phyloP scores from a whole-genome alignment of 2,329 filamentous ascomycete genomes.

The Dothidotthia symphoricarpi region DNA sequence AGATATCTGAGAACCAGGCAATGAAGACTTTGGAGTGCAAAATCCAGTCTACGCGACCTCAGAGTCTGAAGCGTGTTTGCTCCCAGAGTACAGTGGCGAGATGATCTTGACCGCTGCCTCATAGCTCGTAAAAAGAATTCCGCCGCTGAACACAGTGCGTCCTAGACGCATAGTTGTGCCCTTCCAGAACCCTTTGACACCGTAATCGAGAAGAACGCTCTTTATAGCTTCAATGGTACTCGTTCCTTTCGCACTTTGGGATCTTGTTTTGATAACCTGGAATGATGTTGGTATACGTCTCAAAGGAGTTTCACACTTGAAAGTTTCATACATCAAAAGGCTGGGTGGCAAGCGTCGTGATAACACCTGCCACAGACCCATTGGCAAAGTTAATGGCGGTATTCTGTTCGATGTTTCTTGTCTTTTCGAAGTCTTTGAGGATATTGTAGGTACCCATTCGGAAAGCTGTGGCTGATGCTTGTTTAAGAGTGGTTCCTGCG shows the following conservation, averaged over 20 bases:
- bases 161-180: slow-evolving; percentile 68
- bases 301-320: too few relatives aligned
- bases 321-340: slow-evolving; percentile 51
- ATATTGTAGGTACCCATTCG: slow-evolving; percentile 64
- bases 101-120: slow-evolving; percentile 56
- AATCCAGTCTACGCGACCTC: slow-evolving; percentile 20
- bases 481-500: slow-evolving; percentile 61
- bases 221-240: slow-evolving; percentile 57
- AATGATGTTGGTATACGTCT: too few relatives aligned
- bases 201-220: slow-evolving; percentile 57
- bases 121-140: slow-evolving; percentile 64
- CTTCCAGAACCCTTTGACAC: slow-evolving; percentile 62
- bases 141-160: slow-evolving; percentile 63
- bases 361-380: slow-evolving; percentile 59
- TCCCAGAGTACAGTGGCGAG: slow-evolving; percentile 39
- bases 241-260: slow-evolving; percentile 59
- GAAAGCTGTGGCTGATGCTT: slow-evolving; percentile 61
- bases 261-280: slow-evolving; percentile 59
- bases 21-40: not conserved
- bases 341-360: slow-evolving; percentile 61
- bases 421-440: slow-evolving; percentile 58
- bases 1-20: not conserved
- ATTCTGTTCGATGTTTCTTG: slow-evolving; percentile 49
- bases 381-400: slow-evolving; percentile 60
- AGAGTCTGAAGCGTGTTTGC: slow-evolving; percentile 12